A percentile compares a stretch with the other conserved stretches of the same genome.
These are phyloP conservation scores for Fragaria ananassa DNA, from an alignment of 306 rosid species.

Conservation along the genomic window DNA sequence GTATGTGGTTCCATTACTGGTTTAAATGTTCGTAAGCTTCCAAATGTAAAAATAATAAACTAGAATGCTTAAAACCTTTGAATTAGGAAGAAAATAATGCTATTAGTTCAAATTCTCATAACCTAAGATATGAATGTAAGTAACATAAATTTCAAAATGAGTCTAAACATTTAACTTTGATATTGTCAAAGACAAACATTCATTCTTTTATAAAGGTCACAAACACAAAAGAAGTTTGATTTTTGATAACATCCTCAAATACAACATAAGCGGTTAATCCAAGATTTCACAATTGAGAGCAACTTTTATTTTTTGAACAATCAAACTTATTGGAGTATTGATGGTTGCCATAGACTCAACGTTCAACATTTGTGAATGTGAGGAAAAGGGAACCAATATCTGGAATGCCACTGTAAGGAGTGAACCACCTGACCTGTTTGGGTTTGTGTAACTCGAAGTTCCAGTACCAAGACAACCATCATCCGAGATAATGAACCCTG, in stretches of 20 bases:
- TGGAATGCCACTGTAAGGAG: constrained; percentile 57
- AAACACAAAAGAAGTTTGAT: not conserved
- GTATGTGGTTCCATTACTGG: no score
- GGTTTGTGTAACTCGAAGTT: constrained; percentile 1
- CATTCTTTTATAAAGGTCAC: not conserved
- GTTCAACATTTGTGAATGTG: constrained; percentile 14
- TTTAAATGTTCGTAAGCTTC: no score
- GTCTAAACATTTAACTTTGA: not conserved
- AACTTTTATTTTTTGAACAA: constrained; percentile 41
- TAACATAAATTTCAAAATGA: not conserved
- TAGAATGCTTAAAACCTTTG: no score
- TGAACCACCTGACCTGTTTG: constrained; percentile 32
- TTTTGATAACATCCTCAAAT: not conserved
- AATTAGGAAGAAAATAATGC: no score
- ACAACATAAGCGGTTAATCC: constrained; percentile 15
- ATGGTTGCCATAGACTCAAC: constrained; percentile 35
- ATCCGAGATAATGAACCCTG: constrained; percentile 51
- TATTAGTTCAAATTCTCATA: not conserved
- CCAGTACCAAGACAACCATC: constrained; percentile 32
- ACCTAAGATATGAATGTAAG: not conserved
- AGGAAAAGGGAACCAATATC: constrained; percentile 23
- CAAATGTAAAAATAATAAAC: no score
- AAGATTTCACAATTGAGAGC: constrained; percentile 37
- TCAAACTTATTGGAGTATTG: constrained; percentile 37
- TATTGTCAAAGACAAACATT: not conserved